phyloP scores from a whole-genome alignment of 1,284 basidiomycete species.

The Papiliotrema terrestris region DNA sequence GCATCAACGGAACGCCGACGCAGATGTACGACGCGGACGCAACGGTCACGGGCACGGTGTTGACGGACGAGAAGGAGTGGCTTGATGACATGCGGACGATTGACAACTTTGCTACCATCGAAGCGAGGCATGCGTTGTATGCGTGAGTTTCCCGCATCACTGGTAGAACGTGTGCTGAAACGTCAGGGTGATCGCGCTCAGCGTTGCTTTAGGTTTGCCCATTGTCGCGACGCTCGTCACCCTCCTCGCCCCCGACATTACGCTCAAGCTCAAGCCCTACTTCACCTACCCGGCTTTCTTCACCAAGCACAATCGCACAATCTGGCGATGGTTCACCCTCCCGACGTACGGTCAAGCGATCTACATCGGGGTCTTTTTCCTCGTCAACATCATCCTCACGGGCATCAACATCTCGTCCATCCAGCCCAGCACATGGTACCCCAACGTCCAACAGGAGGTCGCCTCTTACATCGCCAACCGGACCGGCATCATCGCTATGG shows the following conservation, averaged over 20 bases:
- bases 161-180: not conserved
- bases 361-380: conserved; percentile 5
- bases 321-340: not conserved
- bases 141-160: conserved; percentile 2
- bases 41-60: conserved; percentile 1
- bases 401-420: conserved; percentile 9
- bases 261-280: not conserved
- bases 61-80: conserved; percentile 5
- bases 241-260: not conserved
- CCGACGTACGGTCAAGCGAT: conserved; percentile 7
- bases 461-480: conserved; percentile 27
- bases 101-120: conserved; percentile 3
- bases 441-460: conserved; percentile 7
- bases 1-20: conserved; percentile 6
- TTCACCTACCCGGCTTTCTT: conserved; percentile 3
- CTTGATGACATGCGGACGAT: conserved; percentile 7
- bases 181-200: conserved; percentile 4
- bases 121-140: conserved; percentile 8
- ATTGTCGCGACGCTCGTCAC: conserved; percentile 4
- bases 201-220: conserved; percentile 5
- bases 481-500: conserved; percentile 27
- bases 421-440: conserved; percentile 12
- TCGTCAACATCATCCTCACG: conserved; percentile 11
- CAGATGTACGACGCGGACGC: conserved; percentile 4
- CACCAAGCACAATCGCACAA: not conserved